Evolutionary conservation across 352 stramenopile genomes (phyloP), one percentile per base, ranked within the genome.

Genomic region (Phytopythium mirpurense): DNA sequence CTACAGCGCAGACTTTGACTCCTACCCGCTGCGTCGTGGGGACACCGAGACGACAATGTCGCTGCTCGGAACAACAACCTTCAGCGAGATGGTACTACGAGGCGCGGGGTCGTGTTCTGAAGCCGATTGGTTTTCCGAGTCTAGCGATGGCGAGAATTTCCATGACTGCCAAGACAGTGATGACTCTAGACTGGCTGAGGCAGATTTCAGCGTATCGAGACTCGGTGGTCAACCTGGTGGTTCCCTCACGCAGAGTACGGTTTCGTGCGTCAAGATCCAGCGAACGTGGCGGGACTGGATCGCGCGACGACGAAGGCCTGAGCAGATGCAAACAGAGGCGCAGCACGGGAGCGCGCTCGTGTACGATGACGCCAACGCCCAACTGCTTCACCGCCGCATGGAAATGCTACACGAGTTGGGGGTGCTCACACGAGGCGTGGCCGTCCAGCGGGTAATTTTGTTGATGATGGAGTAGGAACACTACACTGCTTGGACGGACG

Each of bases 1-100:
- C 5, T 54, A 35, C 34, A 34, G 23, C 2, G 21, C 34, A 9
- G 48, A 54, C 24, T 35, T 37, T 12, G 35, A 54, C 16, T 31
- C 24, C 12, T 16, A 45, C 8, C 48, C 48, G 24, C 18, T 40
- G 24, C 70, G 54, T 49, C 50, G 65, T 59, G 56, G 40, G 5
- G 65, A 72, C 36, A 70, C 62, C 15, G 70, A 74, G 29, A 66
- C 54, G 0, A 60, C 62, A n/a, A 64, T 69, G 14, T 68, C 64
- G 4, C 35, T 64, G 19, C 54, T 63, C 14, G 61, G 61, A 9
- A 59, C 56, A 9, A 59, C 56, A 29, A 49, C 51, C 5, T 54
- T 62, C n/a, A 67, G 42, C 19, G 64, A 69, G 44, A 46, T 52
- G 19, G 36, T 54, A 16, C 2, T 54, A 16, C 34, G 48, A 1